Percentiles rank a stretch among this genome's conserved stretches.
Conservation (phyloP, 176 grass and related monocot genomes). For the Dactylis glomerata region DNA sequence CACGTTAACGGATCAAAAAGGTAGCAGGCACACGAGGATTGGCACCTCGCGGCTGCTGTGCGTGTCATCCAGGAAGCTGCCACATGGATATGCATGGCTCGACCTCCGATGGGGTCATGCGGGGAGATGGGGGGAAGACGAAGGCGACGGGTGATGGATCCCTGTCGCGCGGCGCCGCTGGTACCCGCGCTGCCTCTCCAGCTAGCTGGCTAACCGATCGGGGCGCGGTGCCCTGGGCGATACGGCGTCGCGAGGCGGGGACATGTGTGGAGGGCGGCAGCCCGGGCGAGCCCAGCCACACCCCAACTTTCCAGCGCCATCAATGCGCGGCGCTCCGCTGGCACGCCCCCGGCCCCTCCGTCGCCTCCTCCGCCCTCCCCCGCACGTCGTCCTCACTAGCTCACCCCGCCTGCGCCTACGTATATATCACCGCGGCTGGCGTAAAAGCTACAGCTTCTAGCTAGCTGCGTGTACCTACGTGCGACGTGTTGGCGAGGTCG, state of each 20-base stretch:
- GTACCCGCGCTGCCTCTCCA: not conserved
- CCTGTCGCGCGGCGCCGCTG: not conserved
- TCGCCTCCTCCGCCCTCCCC: not conserved
- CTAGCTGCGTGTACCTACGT: not conserved
- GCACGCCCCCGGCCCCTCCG: slow-evolving; percentile 39
- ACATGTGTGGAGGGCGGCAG: slow-evolving; percentile 34
- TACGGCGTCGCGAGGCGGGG: slow-evolving; percentile 50
- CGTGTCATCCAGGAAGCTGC: not conserved
- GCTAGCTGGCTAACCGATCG: not conserved
- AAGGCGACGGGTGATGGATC: not conserved
- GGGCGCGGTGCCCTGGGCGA: slow-evolving; percentile 37
- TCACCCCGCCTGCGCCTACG: not conserved
- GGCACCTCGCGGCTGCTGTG: not conserved
- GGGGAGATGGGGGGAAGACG: not conserved
- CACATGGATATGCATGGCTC: too few relatives aligned
- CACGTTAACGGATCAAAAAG: not conserved
- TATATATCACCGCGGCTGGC: slow-evolving; percentile 9
- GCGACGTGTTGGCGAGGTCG: not conserved
- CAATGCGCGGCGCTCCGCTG: slow-evolving; percentile 52
- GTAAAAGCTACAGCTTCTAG: slow-evolving; percentile 24
- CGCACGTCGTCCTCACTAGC: slow-evolving; percentile 29
- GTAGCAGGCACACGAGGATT: not conserved
- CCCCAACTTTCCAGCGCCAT: slow-evolving; percentile 27
- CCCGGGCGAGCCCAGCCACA: slow-evolving; percentile 28
- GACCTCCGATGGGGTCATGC: too few relatives aligned